Percentiles rank a stretch among this genome's conserved stretches.
Conservation (phyloP, 2,329 filamentous ascomycete genomes). For the Boeremia exigua region DNA sequence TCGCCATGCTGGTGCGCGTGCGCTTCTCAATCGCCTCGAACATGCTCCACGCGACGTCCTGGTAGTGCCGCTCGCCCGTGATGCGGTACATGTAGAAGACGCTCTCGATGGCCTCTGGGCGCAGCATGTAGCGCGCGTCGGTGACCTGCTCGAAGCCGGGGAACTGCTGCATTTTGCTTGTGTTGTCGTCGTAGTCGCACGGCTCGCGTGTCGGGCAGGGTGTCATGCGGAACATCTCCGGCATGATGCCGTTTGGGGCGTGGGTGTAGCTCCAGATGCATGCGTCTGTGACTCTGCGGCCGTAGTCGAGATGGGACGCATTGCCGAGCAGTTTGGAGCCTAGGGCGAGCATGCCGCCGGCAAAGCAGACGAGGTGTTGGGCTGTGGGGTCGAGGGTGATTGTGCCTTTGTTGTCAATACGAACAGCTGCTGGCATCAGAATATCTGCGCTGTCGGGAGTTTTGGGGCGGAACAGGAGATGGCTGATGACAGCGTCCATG, state of each 20-base stretch:
- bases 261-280: slow-evolving; percentile 66
- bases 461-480: slow-evolving; percentile 57
- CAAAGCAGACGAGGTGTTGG: slow-evolving; percentile 68
- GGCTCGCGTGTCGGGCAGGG: slow-evolving; percentile 50
- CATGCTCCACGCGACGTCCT: slow-evolving; percentile 75
- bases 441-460: slow-evolving; percentile 52
- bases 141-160: slow-evolving; percentile 61
- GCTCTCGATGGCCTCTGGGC: slow-evolving; percentile 76
- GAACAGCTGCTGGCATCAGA: slow-evolving; percentile 41
- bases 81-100: slow-evolving; percentile 77
- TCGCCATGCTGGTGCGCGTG: slow-evolving; percentile 66
- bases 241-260: slow-evolving; percentile 63
- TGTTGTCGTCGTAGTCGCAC: slow-evolving; percentile 44
- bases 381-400: slow-evolving; percentile 29
- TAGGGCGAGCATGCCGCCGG: slow-evolving; percentile 71
- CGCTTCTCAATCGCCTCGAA: slow-evolving; percentile 67
- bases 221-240: slow-evolving; percentile 61
- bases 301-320: slow-evolving; percentile 59
- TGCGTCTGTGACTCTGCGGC: slow-evolving; percentile 62
- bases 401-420: slow-evolving; percentile 34
- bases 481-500: slow-evolving; percentile 47
- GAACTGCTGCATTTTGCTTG: slow-evolving; percentile 9
- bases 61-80: slow-evolving; percentile 68
- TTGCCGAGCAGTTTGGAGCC: slow-evolving; percentile 64
- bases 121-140: slow-evolving; percentile 66